These are phyloP conservation scores for Noccaea bulbosa DNA, from an alignment of 345 rosid species.

Conservation along the genomic window DNA sequence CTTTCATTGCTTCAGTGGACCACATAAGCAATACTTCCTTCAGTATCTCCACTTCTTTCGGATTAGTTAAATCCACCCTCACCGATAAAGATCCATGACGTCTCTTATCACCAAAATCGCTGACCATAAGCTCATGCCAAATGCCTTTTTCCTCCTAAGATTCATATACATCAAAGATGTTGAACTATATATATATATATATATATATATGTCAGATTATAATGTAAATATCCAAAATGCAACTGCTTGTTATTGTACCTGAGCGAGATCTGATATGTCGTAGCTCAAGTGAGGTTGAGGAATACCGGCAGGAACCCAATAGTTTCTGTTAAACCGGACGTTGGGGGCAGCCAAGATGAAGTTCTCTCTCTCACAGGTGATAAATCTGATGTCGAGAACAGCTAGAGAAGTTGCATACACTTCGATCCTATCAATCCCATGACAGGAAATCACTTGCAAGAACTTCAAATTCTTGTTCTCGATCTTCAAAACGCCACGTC, in stretches of 20 bases:
- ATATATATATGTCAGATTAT: too few relatives aligned
- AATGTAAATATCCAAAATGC: not conserved
- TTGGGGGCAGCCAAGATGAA: conserved; percentile 27
- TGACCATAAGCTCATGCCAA: conserved; percentile 24
- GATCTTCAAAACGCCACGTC: not conserved
- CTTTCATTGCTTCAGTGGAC: not conserved
- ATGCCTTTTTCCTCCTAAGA: conserved; percentile 11
- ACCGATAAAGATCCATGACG: conserved; percentile 23
- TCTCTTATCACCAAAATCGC: too few relatives aligned
- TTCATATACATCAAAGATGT: conserved; percentile 20
- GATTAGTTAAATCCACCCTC: conserved; percentile 11
- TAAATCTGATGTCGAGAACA: conserved; percentile 15
- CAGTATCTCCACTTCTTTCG: conserved; percentile 27
- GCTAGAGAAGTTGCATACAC: conserved; percentile 9
- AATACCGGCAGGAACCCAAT: not conserved
- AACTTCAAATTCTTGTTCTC: conserved; percentile 24
- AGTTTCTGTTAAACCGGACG: not conserved
- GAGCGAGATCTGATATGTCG: conserved; percentile 16
- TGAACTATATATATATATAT: not conserved
- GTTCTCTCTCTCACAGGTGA: not conserved
- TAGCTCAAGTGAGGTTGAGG: conserved; percentile 18
- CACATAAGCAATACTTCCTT: conserved; percentile 24
- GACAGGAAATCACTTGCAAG: not conserved
- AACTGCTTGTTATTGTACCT: conserved; percentile 23
- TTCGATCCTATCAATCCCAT: not conserved